These are phyloP conservation scores for Plectosphaerella sp. DNA, from an alignment of 2,329 filamentous ascomycete genomes.

Conservation along the genomic window DNA sequence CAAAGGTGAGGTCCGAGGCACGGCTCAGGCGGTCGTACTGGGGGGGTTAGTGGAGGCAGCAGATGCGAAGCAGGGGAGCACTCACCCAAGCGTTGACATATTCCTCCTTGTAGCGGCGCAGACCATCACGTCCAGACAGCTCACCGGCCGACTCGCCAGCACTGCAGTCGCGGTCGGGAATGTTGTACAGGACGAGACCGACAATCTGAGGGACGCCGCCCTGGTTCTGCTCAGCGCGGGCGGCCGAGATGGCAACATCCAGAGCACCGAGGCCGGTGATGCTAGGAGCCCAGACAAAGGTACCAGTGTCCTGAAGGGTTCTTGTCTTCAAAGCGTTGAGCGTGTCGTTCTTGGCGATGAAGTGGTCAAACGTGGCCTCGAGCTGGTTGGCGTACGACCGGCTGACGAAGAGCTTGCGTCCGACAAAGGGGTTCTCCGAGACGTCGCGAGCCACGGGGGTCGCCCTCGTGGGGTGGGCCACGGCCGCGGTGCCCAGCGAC, in stretches of 20 bases:
- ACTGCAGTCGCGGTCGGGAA: conserved; percentile 36
- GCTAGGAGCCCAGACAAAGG: conserved; percentile 34
- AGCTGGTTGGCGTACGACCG: conserved; percentile 31
- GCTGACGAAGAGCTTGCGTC: conserved; percentile 40
- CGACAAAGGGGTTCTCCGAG: conserved; percentile 34
- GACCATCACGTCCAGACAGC: conserved; percentile 26
- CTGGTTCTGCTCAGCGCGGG: conserved; percentile 21
- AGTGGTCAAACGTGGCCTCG: conserved; percentile 27
- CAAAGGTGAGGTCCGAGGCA: conserved; percentile 30
- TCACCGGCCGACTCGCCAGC: conserved; percentile 34
- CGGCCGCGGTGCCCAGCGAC: background rate
- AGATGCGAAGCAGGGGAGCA: too few species aligned
- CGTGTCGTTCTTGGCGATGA: conserved; percentile 25
- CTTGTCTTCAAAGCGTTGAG: conserved; percentile 27
- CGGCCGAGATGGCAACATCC: conserved; percentile 27
- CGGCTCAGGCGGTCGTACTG: conserved; percentile 20
- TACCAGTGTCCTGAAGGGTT: conserved; percentile 27
- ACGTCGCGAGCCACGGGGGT: background rate
- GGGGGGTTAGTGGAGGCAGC: too few species aligned
- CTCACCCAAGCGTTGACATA: conserved; percentile 27
- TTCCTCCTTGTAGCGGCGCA: conserved; percentile 30
- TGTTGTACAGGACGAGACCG: conserved; percentile 35
- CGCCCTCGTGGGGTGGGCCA: background rate
- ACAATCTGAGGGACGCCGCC: conserved; percentile 30
- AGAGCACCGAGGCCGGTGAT: conserved; percentile 26